These are phyloP conservation scores for Paraphaeosphaeria minitans DNA, from an alignment of 2,329 filamentous ascomycete genomes.

Conservation along the genomic window DNA sequence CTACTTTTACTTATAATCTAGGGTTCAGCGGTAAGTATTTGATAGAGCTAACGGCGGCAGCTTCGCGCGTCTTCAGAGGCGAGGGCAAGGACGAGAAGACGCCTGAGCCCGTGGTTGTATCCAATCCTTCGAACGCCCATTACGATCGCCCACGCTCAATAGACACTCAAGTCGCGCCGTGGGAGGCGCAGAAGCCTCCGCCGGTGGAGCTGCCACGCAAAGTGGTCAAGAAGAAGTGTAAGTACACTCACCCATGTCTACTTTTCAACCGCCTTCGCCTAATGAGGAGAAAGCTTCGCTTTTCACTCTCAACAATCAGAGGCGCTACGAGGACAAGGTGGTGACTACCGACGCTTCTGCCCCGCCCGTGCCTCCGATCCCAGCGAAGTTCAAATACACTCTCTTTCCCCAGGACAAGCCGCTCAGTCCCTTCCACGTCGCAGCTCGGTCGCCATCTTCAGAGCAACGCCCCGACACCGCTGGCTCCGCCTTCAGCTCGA, in stretches of 20 bases:
- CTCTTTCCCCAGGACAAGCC: not conserved
- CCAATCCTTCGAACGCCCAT: not conserved
- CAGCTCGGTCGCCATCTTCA: not conserved
- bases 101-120: not conserved
- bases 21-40: not conserved
- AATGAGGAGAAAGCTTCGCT: not conserved
- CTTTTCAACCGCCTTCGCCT: not conserved
- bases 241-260: not conserved
- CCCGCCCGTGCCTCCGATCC: not conserved
- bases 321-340: not conserved
- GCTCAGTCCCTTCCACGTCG: not conserved
- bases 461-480: not conserved
- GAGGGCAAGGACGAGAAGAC: constrained; percentile 22
- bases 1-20: not conserved
- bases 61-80: constrained; percentile 30
- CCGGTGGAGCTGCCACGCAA: not conserved
- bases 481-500: not conserved
- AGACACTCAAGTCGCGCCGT: not conserved
- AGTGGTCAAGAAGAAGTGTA: constrained; percentile 24
- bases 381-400: not conserved
- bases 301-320: not conserved
- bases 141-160: not conserved
- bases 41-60: constrained; percentile 8
- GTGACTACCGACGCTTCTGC: not conserved
- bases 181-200: not conserved